Base-by-base conservation (phyloP, 2,329 filamentous ascomycete genomes). In the Coniochaeta ligniaria region DNA sequence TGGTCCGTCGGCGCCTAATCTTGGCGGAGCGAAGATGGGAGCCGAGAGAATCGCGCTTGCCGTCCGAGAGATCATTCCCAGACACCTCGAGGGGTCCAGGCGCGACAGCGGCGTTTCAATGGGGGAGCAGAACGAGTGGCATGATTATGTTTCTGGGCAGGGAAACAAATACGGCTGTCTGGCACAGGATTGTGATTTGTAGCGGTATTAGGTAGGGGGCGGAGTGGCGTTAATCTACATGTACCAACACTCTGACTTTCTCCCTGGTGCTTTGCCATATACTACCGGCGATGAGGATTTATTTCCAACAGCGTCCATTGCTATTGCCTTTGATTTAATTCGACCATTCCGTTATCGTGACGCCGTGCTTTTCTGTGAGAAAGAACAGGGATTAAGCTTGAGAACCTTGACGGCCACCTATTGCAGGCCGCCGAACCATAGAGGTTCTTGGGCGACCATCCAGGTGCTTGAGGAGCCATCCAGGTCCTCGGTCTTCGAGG, bases 41-140 rank as follows among this genome's bases (percentile, higher is more conserved):
- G 89, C 90, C 0, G 90, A 93, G 74, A 80, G 90, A 57, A 84
- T 92, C 55, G 84, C 85, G 0, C 90, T 88, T 87, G 84, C 83
- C 1, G 79, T 92, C 57, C 82, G 89, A 64, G 85, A 89, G 63
- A 68, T 55, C 9, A n/a, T 20, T 31, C 50, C 24, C 9, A 26
- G 50, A 55, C n/a, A 33, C 5, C 20, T n/a, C 5, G 38, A 41
- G 38, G 38, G 38, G 38, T n/a, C 5, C 17, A 3, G 17, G 16
- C 4, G 16, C 6, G 38, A n/a, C 38, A 41, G 38, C 38, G 17
- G 38, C 38, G 38, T 41, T 4, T 5, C 3, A 3, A 20, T 3
- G 3, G 17, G 16, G 4, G 17, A 41, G 38, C 3, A 41, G 17
- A 41, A n/a, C 38, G 38, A 5, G 38, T 41, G 16, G 38, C 9